These are phyloP conservation scores for Fragilaria radians DNA, from an alignment of 108 stramenopile species.

Conservation along the genomic window DNA sequence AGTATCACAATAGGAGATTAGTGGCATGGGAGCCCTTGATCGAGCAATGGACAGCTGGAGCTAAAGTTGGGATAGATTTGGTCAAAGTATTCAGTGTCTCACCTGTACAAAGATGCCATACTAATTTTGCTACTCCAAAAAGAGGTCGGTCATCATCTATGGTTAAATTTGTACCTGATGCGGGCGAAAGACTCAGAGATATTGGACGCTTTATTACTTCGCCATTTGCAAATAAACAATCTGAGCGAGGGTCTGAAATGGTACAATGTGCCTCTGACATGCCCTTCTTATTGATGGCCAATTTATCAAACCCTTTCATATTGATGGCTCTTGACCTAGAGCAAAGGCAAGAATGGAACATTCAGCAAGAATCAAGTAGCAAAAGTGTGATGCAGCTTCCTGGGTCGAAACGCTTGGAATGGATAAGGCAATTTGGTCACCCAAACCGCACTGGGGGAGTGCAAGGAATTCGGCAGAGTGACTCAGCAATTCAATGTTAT, in stretches of 20 bases:
- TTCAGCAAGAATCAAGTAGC: background rate
- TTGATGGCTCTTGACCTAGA: conserved; percentile 13
- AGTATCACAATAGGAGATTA: conserved; percentile 66
- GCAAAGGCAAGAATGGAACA: background rate
- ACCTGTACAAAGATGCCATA: conserved; percentile 1
- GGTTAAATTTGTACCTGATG: background rate
- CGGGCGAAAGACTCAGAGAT: conserved; percentile 26
- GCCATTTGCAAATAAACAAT: conserved; percentile 18
- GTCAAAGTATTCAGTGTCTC: conserved; percentile 5
- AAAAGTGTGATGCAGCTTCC: conserved; percentile 1
- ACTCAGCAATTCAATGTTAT: conserved; percentile 10
- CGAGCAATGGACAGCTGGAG: conserved; percentile 58
- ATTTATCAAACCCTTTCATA: conserved; percentile 11
- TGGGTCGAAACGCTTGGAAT: conserved; percentile 12
- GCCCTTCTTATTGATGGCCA: conserved; percentile 32
- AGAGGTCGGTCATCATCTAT: background rate
- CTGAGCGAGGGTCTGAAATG: conserved; percentile 3
- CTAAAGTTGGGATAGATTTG: conserved; percentile 15
- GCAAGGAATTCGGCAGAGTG: conserved; percentile 2
- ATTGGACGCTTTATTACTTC: conserved; percentile 26
- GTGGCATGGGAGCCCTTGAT: conserved; percentile 79
- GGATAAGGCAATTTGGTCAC: conserved; percentile 32
- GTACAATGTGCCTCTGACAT: conserved; percentile 21
- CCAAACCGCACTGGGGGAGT: conserved; percentile 6
- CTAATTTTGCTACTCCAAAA: background rate